Percentiles rank a stretch among this genome's conserved stretches.
Conservation (phyloP, 208 protist species). For the Vickermania ingenoplastis region DNA sequence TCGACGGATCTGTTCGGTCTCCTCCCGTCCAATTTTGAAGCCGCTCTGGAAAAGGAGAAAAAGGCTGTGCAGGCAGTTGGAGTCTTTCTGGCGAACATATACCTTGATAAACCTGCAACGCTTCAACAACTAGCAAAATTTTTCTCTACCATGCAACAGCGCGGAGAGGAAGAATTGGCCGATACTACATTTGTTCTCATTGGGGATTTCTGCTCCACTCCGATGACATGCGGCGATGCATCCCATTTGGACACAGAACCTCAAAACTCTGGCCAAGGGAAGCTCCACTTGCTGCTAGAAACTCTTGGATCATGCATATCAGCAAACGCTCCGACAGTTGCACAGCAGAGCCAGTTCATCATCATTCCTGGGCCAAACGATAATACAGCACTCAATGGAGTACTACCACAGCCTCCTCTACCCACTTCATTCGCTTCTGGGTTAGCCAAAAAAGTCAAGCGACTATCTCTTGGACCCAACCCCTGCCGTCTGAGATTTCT, state of each 20-base stretch:
- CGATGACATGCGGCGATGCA: slow-evolving; percentile 65
- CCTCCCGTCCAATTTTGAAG: slow-evolving; percentile 28
- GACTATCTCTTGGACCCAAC: slow-evolving; percentile 63
- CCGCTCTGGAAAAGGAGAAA: slow-evolving; percentile 42
- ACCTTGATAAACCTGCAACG: slow-evolving; percentile 63
- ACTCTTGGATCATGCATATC: slow-evolving; percentile 40
- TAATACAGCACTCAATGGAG: slow-evolving; percentile 49
- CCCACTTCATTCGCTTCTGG: slow-evolving; percentile 34
- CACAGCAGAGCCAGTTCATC: slow-evolving; percentile 69
- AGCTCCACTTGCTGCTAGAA: too few species aligned
- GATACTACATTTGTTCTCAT: slow-evolving; percentile 76
- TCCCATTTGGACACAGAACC: slow-evolving; percentile 69
- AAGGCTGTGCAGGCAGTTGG: slow-evolving; percentile 65
- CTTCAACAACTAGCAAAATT: slow-evolving; percentile 44
- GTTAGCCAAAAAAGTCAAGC: slow-evolving; percentile 47
- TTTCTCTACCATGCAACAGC: slow-evolving; percentile 76
- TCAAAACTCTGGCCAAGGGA: slow-evolving; percentile 38
- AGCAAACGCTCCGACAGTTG: slow-evolving; percentile 53
- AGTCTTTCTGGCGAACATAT: slow-evolving; percentile 69
- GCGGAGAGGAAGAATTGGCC: slow-evolving; percentile 57
- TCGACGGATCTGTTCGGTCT: slow-evolving; percentile 68
- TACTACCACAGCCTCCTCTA: slow-evolving; percentile 68
- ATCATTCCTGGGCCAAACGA: slow-evolving; percentile 73
- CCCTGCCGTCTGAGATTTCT: slow-evolving; percentile 78
- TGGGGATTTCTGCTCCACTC: slow-evolving; percentile 60